Evolutionary conservation across 2,329 filamentous ascomycete species (phyloP), one percentile per base, ranked within the genome.

Genomic region (Aspergillus sp.): DNA sequence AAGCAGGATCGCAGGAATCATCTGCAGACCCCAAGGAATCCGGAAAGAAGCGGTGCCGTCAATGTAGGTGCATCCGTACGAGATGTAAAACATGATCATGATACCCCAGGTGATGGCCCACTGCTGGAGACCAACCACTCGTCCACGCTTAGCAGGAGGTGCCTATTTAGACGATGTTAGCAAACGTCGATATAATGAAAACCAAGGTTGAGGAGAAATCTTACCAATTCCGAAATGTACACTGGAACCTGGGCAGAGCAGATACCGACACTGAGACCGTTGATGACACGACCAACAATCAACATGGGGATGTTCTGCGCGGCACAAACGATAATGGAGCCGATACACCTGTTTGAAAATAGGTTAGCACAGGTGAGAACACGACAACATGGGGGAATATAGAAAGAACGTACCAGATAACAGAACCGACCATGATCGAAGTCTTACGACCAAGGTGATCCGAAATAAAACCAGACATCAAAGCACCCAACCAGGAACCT

Each of bases 71-170:
- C 78, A 81, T 19, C 82, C 85, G 56, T 67, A 69, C 19, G 77
- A 76, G 62, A 86, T 78, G 59, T 64, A 83, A 69, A 84, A 85
- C 79, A 85, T 85, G 66, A 85, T 81, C 49, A 85, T 58, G 50
- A 85, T 84, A 51, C 79, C 82, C 75, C 75, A 86, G 51, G 85
- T 86, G 47, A 90, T 88, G 19, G 84, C 82, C 72, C 83, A 85
- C 62, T 89, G 85, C 61, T 89, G 85, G 35, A 80, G 77, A 41
- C 83, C 81, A 11, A 90, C 83, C 30, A 90, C 73, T 35, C 81
- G 76, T 11, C 77, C 77, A 54, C 77, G 72, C 56, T 73, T 76
- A 41, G 66, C 69, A 2, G 75, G 75, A 28, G 73, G 74, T 27
- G 77, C 83, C 30, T 88, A 73, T 11, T 19, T 19, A 19, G 19